Evolutionary conservation across 106 monocot species (phyloP).

Genomic region (Agapanthus africanus): DNA sequence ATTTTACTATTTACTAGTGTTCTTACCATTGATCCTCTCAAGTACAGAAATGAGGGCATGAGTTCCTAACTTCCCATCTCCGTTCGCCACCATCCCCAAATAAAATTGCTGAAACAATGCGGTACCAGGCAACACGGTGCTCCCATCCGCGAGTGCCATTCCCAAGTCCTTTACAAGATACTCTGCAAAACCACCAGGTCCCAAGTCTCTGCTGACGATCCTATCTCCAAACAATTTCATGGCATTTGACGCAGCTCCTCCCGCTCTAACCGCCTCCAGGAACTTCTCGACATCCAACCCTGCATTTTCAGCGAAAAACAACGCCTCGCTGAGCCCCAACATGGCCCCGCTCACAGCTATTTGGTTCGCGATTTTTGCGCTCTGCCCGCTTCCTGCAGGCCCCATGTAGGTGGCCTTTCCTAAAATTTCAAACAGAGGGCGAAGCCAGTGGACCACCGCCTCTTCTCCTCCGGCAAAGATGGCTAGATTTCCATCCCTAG

Average conservation of each 20-base stretch:
- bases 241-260: constrained; percentile 19
- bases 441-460: constrained; percentile 14
- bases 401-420: constrained; percentile 30
- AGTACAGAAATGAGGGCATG: constrained; percentile 30
- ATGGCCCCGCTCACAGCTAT: constrained; percentile 23
- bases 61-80: constrained; percentile 29
- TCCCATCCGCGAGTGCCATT: not conserved
- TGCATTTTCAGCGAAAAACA: constrained; percentile 22
- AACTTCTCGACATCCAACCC: constrained; percentile 19
- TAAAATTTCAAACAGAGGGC: constrained; percentile 21
- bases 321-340: constrained; percentile 31
- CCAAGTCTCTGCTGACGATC: constrained; percentile 22
- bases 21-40: constrained; percentile 28
- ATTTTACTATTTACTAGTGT: too few species aligned
- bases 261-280: constrained; percentile 18
- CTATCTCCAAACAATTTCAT: constrained; percentile 34
- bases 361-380: constrained; percentile 46
- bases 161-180: constrained; percentile 31
- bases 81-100: constrained; percentile 33
- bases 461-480: constrained; percentile 38
- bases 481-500: constrained; percentile 29
- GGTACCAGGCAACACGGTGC: constrained; percentile 25
- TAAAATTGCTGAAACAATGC: constrained; percentile 29
- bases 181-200: constrained; percentile 28
- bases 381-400: constrained; percentile 42